Evolutionary conservation across 768 basidiomycete species (phyloP).

Genomic region (Imleria badia): DNA sequence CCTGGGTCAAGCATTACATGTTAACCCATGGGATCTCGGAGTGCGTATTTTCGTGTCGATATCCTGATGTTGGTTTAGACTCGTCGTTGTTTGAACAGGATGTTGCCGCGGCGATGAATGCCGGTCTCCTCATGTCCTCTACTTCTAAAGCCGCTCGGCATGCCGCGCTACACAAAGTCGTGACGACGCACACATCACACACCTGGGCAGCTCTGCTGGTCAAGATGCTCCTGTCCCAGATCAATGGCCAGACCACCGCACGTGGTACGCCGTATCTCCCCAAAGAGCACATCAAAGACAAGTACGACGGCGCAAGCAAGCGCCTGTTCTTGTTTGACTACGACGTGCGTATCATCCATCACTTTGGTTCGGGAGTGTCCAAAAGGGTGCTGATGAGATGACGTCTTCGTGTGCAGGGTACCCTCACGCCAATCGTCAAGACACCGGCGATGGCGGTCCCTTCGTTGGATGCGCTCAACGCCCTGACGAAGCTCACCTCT

Average conservation of each 20-base stretch:
- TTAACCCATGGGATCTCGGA: constrained; percentile 96
- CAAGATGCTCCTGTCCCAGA: constrained; percentile 82
- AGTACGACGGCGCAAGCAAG: constrained; percentile 73
- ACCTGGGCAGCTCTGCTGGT: constrained; percentile 91
- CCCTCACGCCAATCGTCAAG: constrained; percentile 96
- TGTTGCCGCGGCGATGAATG: constrained; percentile 87
- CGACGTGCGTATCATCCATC: constrained; percentile 57
- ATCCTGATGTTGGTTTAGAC: not conserved
- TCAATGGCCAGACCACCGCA: constrained; percentile 76
- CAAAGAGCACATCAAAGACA: constrained; percentile 50
- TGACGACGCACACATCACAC: constrained; percentile 91
- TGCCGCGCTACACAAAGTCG: constrained; percentile 72
- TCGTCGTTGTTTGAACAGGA: constrained; percentile 45
- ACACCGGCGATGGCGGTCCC: constrained; percentile 86
- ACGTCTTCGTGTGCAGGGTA: constrained; percentile 56
- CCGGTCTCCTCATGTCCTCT: constrained; percentile 78
- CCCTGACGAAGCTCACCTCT: constrained; percentile 65
- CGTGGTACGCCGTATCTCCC: constrained; percentile 85
- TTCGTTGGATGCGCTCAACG: constrained; percentile 67
- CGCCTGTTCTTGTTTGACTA: constrained; percentile 94
- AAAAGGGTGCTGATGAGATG: constrained; percentile 1
- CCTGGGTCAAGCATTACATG: constrained; percentile 84
- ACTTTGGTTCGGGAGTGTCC: not conserved
- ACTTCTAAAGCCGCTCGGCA: constrained; percentile 77
- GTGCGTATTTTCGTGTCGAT: constrained; percentile 41